Base-by-base conservation (phyloP, 768 basidiomycete genomes). In the Suillus brevipes region DNA sequence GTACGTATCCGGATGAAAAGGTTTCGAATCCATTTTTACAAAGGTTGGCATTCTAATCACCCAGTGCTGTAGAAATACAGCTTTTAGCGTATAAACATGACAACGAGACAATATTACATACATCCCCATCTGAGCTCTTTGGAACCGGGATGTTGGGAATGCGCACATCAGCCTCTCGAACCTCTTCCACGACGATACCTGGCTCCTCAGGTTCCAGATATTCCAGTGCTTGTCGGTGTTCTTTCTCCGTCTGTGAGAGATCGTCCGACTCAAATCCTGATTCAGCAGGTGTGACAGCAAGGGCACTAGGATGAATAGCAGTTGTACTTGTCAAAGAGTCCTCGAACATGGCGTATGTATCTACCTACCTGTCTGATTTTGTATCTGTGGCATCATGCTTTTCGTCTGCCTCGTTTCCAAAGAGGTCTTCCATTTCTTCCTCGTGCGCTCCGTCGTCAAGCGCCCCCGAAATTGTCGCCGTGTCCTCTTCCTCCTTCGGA, bases 41-140 rank as follows among this genome's bases (percentile, higher is more conserved):
- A 93, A 97, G 73, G 92, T 93, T n/a, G 97, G 97, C 75, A 97
- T 87, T 49, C 93, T 88, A 63, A 97, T 87, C 61, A 95, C 90
- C 95, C 95, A 98, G 69, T 89, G 87, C 94, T 68, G 62, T 47
- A 60, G 3, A 61, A 59, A 31, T 42, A 42, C 18, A 42, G 38
- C 38, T 61, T 63, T 67, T 47, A 73, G 59, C 25, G 7, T 52
- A 28, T 49, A 47, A 59, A 55, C 18, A 65, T 61, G 23, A 36
- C 37, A 50, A 36, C 56, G 31, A 31, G 61, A 64, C 43, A 58
- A 42, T 37, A 60, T 58, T 16, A 72, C 88, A 80, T 75, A 96
- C 96, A 73, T 91, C 85, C 62, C 89, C 89, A 74, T 95, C 90
- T 65, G 91, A 90, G 67, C 88, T 89, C 70, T 84, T 85, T 61